phyloP scores from a whole-genome alignment of 2,329 filamentous ascomycete species.

The Aspergillus latus region DNA sequence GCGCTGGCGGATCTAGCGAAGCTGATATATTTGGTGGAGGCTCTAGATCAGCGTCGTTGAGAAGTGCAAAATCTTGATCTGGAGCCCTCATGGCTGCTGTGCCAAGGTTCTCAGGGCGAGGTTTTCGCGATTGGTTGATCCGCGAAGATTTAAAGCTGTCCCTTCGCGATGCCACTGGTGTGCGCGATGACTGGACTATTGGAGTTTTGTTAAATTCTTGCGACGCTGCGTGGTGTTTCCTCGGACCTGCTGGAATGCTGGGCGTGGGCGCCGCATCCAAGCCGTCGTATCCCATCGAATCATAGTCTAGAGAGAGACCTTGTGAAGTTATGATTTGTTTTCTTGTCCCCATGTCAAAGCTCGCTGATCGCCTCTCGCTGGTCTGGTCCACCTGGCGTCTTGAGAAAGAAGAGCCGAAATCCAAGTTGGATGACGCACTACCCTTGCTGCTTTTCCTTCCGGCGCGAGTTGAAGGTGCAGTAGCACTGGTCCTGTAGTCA shows the following conservation, averaged over 20 bases:
- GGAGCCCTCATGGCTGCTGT: conserved; percentile 35
- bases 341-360: too few relatives aligned
- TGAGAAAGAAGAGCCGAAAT: conserved; percentile 56
- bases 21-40: conserved; percentile 45
- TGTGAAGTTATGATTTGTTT: too few relatives aligned
- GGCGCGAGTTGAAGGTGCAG: conserved; percentile 27
- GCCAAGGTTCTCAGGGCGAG: conserved; percentile 41
- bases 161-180: conserved; percentile 38
- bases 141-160: conserved; percentile 47
- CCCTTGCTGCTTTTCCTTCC: conserved; percentile 68
- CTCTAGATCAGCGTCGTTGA: conserved; percentile 31
- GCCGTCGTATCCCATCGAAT: too few relatives aligned
- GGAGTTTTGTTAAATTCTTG: too few relatives aligned
- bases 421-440: conserved; percentile 75
- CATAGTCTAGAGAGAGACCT: too few relatives aligned
- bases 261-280: too few relatives aligned
- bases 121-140: conserved; percentile 37
- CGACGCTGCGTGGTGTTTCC: too few relatives aligned
- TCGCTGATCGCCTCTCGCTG: too few relatives aligned
- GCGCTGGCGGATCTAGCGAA: conserved; percentile 51
- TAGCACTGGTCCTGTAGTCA: conserved; percentile 29
- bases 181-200: conserved; percentile 26
- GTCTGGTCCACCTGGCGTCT: too few relatives aligned
- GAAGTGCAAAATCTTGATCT: conserved; percentile 31
- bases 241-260: too few relatives aligned